A percentile compares a stretch with the other conserved stretches of the same genome.
phyloP scores from a whole-genome alignment of 768 basidiomycete genomes.

The Phallus indusiatus region DNA sequence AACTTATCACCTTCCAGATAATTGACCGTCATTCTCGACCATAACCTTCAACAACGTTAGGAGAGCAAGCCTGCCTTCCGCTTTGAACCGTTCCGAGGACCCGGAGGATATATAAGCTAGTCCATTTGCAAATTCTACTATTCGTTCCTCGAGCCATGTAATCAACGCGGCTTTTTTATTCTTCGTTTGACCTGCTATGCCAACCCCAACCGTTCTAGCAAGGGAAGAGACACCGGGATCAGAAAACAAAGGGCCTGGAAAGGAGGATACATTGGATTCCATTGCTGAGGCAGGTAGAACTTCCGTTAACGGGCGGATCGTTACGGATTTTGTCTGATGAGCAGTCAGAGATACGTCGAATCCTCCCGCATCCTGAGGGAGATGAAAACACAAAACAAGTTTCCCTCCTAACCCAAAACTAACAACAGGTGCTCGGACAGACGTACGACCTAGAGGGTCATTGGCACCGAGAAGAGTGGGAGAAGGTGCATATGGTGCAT shows the following conservation, averaged over 20 bases:
- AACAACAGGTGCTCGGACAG: slow-evolving; percentile 66
- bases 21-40: slow-evolving; percentile 82
- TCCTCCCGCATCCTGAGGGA: slow-evolving; percentile 54
- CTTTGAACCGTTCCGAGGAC: slow-evolving; percentile 41
- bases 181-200: slow-evolving; percentile 49
- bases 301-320: slow-evolving; percentile 57
- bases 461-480: slow-evolving; percentile 76
- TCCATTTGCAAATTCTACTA: slow-evolving; percentile 68
- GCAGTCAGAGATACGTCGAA: slow-evolving; percentile 72
- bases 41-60: slow-evolving; percentile 67
- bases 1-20: slow-evolving; percentile 70
- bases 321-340: slow-evolving; percentile 58
- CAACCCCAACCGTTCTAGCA: slow-evolving; percentile 46
- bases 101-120: slow-evolving; percentile 56
- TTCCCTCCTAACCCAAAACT: slow-evolving; percentile 94
- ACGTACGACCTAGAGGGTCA: slow-evolving; percentile 69
- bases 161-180: slow-evolving; percentile 73
- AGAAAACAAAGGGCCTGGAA: slow-evolving; percentile 81
- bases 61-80: slow-evolving; percentile 70
- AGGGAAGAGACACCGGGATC: slow-evolving; percentile 49
- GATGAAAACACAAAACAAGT: slow-evolving; percentile 81
- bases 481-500: slow-evolving; percentile 69
- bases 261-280: slow-evolving; percentile 44
- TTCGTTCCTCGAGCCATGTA: slow-evolving; percentile 67
- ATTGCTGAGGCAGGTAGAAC: slow-evolving; percentile 60